phyloP scores from a whole-genome alignment of 2,329 filamentous ascomycete genomes.

The Diaporthe sp. region DNA sequence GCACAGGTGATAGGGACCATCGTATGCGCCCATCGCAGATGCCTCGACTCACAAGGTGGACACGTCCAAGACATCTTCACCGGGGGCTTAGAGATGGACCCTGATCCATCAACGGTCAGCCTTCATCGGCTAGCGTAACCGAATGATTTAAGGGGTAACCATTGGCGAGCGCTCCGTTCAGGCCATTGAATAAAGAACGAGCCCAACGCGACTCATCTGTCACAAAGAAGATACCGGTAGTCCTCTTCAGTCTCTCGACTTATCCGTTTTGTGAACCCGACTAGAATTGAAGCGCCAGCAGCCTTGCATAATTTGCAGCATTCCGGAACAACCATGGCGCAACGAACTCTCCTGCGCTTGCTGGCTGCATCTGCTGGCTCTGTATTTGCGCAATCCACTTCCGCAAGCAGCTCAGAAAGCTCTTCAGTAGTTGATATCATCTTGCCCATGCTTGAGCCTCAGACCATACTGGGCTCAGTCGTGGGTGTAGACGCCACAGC shows the following conservation, averaged over 20 bases:
- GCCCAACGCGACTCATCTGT: not conserved
- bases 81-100: conserved; percentile 26
- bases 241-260: not conserved
- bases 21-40: not conserved
- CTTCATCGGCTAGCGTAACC: conserved; percentile 17
- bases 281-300: not conserved
- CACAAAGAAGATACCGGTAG: not conserved
- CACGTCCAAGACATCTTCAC: conserved; percentile 23
- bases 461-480: conserved; percentile 46
- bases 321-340: conserved; percentile 5
- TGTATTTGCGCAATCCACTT: conserved; percentile 8
- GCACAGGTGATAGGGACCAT: not conserved
- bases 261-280: not conserved
- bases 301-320: not conserved
- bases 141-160: conserved; percentile 21
- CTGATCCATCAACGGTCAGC: conserved; percentile 19
- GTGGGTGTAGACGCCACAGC: conserved; percentile 45
- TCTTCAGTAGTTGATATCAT: conserved; percentile 42
- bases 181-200: not conserved
- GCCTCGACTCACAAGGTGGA: conserved; percentile 20
- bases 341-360: conserved; percentile 18
- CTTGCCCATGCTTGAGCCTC: conserved; percentile 40
- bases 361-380: conserved; percentile 32
- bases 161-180: not conserved
- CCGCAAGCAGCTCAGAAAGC: conserved; percentile 18